These are phyloP conservation scores for Teunomyces tritomae DNA, from an alignment of 805 yeast species.

Conservation along the genomic window DNA sequence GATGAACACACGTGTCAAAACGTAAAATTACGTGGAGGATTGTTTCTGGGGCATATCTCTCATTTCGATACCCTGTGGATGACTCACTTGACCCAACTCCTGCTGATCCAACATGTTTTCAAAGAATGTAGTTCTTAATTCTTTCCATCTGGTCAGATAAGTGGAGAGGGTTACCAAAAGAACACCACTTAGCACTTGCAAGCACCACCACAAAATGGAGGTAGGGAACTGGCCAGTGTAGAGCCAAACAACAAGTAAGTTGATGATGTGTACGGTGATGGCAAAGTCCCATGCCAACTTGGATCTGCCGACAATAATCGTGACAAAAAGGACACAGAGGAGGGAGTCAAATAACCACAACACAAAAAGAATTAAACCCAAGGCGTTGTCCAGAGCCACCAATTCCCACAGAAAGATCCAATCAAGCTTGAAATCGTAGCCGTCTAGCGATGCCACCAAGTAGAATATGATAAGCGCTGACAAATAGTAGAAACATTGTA, in stretches of 20 bases:
- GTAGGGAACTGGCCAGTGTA: conserved; percentile 67
- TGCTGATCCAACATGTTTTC: conserved; percentile 70
- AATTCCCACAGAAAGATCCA: conserved; percentile 83
- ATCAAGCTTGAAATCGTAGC: conserved; percentile 61
- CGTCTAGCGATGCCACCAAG: conserved; percentile 64
- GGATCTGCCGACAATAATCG: conserved; percentile 85
- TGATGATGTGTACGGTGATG: conserved; percentile 82
- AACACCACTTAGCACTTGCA: conserved; percentile 66
- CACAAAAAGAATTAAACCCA: conserved; percentile 71
- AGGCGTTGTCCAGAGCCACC: conserved; percentile 68
- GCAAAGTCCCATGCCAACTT: conserved; percentile 97
- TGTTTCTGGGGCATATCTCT: conserved; percentile 9
- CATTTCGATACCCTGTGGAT: conserved; percentile 19
- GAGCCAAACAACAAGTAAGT: conserved; percentile 66
- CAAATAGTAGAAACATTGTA: conserved; percentile 76
- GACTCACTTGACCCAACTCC: conserved; percentile 41
- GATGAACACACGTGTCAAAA: neutral
- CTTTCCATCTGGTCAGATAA: conserved; percentile 90
- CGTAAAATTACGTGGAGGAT: neutral
- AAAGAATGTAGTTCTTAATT: conserved; percentile 83
- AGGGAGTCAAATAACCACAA: conserved; percentile 85
- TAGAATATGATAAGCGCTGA: conserved; percentile 68
- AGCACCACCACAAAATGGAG: conserved; percentile 77
- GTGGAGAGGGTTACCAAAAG: conserved; percentile 80
- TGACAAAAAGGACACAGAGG: conserved; percentile 78